Evolutionary conservation across 176 grass and related monocot species (phyloP).

Genomic region (Echinochloa phyllopogon): DNA sequence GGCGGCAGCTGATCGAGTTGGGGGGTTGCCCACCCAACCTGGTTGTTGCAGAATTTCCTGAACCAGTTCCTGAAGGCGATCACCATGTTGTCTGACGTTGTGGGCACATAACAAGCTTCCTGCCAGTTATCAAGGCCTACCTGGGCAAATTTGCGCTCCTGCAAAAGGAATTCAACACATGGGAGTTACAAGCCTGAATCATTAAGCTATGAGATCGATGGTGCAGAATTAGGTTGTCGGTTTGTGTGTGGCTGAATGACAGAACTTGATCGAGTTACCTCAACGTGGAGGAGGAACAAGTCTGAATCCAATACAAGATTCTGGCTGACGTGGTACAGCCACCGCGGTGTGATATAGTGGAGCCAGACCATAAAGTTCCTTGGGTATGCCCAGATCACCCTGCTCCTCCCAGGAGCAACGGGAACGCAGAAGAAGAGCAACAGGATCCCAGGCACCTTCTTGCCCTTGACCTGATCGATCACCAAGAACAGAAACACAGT

Average conservation of each 20-base stretch:
- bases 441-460: constrained; percentile 42
- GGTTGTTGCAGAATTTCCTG: constrained; percentile 67
- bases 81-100: constrained; percentile 74
- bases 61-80: constrained; percentile 93
- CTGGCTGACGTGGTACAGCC: constrained; percentile 66
- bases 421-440: constrained; percentile 80
- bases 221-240: neutral
- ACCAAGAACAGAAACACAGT: neutral
- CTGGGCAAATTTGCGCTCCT: constrained; percentile 71
- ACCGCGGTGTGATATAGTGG: constrained; percentile 66
- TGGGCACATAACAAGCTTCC: constrained; percentile 76
- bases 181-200: neutral
- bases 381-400: constrained; percentile 67
- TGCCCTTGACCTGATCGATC: constrained; percentile 15
- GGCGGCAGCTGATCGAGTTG: constrained; percentile 51
- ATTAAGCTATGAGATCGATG: neutral
- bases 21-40: constrained; percentile 58
- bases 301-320: constrained; percentile 89
- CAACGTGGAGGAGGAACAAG: constrained; percentile 79
- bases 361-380: constrained; percentile 67
- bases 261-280: constrained; percentile 52
- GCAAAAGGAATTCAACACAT: neutral
- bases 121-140: constrained; percentile 67
- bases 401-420: constrained; percentile 74
- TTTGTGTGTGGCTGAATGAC: neutral